These are phyloP conservation scores for Tylopilus sp. DNA, from an alignment of 1,284 basidiomycete genomes.

Conservation along the genomic window DNA sequence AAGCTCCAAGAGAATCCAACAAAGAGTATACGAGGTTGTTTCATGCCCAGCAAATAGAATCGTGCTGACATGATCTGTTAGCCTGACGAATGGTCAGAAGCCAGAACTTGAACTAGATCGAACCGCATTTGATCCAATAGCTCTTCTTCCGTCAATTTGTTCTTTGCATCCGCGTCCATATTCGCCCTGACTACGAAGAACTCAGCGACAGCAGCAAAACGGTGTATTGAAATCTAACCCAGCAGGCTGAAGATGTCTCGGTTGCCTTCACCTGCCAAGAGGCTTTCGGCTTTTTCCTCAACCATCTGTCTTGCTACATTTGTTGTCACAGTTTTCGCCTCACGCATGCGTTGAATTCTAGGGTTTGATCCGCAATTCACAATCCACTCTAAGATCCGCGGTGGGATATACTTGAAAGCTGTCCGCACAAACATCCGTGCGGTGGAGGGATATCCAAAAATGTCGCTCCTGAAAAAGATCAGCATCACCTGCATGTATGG, in stretches of 20 bases:
- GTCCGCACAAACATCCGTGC: constrained; percentile 32
- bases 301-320: constrained; percentile 53
- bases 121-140: constrained; percentile 66
- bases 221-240: constrained; percentile 34
- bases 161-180: constrained; percentile 54
- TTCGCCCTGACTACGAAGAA: constrained; percentile 62
- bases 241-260: constrained; percentile 58
- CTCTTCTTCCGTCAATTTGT: constrained; percentile 61
- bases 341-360: constrained; percentile 49
- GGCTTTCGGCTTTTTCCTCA: constrained; percentile 51
- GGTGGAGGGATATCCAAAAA: constrained; percentile 36
- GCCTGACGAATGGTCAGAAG: background rate
- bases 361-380: constrained; percentile 48
- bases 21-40: constrained; percentile 58
- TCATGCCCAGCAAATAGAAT: constrained; percentile 64
- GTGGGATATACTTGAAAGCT: constrained; percentile 31
- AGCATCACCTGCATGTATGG: background rate
- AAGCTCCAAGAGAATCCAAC: constrained; percentile 57
- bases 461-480: constrained; percentile 26
- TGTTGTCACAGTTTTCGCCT: constrained; percentile 36
- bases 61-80: constrained; percentile 35
- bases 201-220: background rate
- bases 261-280: constrained; percentile 41
- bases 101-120: background rate
- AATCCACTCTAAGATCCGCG: constrained; percentile 49